phyloP scores from a whole-genome alignment of 345 rosid genomes.

The Eucalyptus cloeziana region DNA sequence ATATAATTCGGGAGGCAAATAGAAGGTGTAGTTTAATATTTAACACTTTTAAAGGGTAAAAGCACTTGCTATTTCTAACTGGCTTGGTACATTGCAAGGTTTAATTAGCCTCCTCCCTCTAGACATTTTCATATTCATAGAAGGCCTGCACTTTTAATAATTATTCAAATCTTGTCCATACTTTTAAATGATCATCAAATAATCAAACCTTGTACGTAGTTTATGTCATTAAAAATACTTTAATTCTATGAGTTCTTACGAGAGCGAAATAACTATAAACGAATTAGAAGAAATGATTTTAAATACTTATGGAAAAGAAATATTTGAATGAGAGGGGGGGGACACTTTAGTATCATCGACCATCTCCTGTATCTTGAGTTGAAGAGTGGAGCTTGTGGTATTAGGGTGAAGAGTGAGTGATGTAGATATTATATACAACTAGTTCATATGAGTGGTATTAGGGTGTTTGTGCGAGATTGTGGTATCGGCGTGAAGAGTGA shows the following conservation, averaged over 20 bases:
- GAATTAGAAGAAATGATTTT: not conserved
- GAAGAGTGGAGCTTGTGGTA: not conserved
- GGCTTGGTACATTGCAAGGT: not conserved
- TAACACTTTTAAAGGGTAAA: not conserved
- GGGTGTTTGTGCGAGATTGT: too few species aligned
- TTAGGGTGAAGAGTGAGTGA: not conserved
- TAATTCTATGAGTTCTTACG: not conserved
- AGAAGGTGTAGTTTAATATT: too few species aligned
- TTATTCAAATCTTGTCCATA: not conserved
- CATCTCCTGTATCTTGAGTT: too few species aligned
- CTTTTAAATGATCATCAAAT: not conserved
- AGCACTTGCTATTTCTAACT: not conserved
- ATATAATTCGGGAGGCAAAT: too few species aligned
- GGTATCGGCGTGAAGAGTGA: not conserved
- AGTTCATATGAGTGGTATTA: not conserved
- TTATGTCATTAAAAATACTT: not conserved
- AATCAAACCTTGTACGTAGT: not conserved
- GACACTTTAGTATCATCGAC: too few species aligned
- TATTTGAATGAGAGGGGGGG: too few species aligned
- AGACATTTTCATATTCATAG: not conserved
- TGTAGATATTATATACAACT: not conserved
- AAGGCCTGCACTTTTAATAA: not conserved
- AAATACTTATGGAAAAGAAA: not conserved
- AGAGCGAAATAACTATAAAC: not conserved
- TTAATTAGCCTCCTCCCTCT: not conserved